Evolutionary conservation across 139 green algal species (phyloP).

Genomic region (Desmodesmus armatus): DNA sequence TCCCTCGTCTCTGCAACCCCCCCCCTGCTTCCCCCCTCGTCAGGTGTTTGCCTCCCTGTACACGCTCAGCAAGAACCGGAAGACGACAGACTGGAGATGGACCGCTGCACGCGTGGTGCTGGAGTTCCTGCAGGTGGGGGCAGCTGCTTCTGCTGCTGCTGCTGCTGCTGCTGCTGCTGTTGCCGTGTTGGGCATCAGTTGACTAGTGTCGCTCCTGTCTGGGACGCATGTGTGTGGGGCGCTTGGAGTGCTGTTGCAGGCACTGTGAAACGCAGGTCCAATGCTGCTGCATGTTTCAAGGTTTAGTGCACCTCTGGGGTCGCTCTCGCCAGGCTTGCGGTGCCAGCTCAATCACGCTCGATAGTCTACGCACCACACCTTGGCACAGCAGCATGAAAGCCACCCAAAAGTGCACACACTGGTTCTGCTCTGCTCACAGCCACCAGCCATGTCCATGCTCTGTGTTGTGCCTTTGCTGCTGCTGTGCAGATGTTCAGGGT

Average conservation of each 20-base stretch:
- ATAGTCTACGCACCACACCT: too few species aligned
- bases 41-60: constrained; percentile 43
- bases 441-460: too few species aligned
- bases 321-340: too few species aligned
- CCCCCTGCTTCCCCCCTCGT: too few species aligned
- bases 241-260: not conserved
- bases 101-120: constrained; percentile 15
- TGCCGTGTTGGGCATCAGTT: not conserved
- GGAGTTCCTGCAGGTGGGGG: constrained; percentile 39
- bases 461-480: too few species aligned
- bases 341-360: too few species aligned
- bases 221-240: not conserved
- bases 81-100: not conserved
- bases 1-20: too few species aligned
- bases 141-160: not conserved
- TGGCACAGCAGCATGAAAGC: too few species aligned
- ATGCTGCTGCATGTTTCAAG: not conserved
- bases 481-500: constrained; percentile 40
- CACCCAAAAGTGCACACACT: too few species aligned
- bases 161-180: not conserved
- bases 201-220: not conserved
- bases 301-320: too few species aligned
- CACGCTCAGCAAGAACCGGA: constrained; percentile 36
- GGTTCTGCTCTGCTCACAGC: too few species aligned
- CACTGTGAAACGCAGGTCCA: too few species aligned